These are phyloP conservation scores for Isochrysis galbana DNA, from an alignment of 78 protist species.

Conservation along the genomic window DNA sequence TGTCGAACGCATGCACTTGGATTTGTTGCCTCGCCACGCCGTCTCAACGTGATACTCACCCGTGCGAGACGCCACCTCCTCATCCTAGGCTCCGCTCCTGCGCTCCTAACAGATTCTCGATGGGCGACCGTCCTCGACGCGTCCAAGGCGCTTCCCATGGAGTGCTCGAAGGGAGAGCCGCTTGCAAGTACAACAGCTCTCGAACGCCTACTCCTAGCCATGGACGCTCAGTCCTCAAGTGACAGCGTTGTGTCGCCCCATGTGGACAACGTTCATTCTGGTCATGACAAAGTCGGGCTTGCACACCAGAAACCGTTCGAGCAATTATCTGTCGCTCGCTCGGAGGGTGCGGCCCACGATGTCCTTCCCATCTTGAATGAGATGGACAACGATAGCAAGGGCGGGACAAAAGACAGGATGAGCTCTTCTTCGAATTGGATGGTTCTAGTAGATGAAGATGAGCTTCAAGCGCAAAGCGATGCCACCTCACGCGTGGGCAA, in stretches of 20 bases:
- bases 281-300: too few species aligned
- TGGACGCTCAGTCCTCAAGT: too few species aligned
- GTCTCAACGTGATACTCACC: slow-evolving; percentile 51
- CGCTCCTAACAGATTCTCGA: background rate
- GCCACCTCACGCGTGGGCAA: background rate
- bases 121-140: background rate
- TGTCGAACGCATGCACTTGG: background rate
- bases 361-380: background rate
- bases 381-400: background rate
- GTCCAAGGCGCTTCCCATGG: background rate
- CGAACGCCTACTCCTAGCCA: too few species aligned
- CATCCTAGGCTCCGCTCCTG: background rate
- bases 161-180: background rate
- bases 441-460: background rate
- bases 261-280: too few species aligned
- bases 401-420: background rate
- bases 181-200: too few species aligned
- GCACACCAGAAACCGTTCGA: too few species aligned
- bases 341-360: background rate
- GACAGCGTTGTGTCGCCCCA: too few species aligned
- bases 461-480: background rate
- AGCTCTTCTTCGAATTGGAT: background rate
- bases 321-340: too few species aligned
- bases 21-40: slow-evolving; percentile 1
- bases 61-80: slow-evolving; percentile 39